Conservation (phyloP, 495 filamentous ascomycete genomes). For the Schizothecium vesticola region DNA sequence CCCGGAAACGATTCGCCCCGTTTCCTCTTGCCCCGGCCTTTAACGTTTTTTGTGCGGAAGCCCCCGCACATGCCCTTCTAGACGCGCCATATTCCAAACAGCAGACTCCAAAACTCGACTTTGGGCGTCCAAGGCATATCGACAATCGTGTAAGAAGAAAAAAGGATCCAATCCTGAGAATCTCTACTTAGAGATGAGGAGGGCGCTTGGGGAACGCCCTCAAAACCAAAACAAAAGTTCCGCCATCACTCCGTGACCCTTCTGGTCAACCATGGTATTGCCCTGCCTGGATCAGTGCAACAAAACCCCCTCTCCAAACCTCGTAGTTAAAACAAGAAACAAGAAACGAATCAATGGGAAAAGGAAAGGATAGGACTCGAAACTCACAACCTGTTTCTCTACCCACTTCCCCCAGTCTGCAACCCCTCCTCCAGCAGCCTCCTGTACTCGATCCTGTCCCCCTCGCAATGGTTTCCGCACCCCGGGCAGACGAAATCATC, state of each 20-base stretch:
- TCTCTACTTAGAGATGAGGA: not conserved
- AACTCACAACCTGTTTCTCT: not conserved
- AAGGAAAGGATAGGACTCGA: not conserved
- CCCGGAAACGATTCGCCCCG: not conserved
- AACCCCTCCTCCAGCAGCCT: not conserved
- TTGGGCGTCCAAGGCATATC: not conserved
- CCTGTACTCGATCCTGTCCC: constrained; percentile 25
- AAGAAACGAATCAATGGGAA: not conserved
- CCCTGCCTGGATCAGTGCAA: not conserved
- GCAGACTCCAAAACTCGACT: not conserved
- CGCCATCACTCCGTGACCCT: not conserved
- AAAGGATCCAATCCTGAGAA: not conserved
- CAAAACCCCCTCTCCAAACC: not conserved
- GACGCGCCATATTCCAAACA: not conserved
- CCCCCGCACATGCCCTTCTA: not conserved
- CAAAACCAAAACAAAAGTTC: not conserved
- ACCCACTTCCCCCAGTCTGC: not conserved
- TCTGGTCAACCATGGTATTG: not conserved
- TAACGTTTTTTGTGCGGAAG: not conserved
- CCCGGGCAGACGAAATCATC: constrained; percentile 36
- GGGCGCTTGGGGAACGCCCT: not conserved
- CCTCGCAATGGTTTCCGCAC: constrained; percentile 39
- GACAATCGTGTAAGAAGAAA: not conserved
- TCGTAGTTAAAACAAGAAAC: not conserved
- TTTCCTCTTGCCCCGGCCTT: not conserved